Evolutionary conservation across 768 basidiomycete species (phyloP).

Genomic region (Asterophora lycoperdoides): DNA sequence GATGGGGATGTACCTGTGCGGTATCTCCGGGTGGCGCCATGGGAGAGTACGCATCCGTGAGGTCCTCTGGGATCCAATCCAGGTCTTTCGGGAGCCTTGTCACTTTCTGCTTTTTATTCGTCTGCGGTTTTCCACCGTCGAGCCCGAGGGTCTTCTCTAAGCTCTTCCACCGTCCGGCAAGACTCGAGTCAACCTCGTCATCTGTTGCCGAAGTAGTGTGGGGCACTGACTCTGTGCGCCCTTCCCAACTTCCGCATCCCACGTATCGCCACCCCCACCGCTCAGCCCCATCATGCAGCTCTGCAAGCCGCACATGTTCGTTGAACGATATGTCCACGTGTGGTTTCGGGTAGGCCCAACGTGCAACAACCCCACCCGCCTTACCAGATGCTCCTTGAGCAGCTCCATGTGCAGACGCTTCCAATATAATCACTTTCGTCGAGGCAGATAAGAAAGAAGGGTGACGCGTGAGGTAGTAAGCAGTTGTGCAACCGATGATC

Average conservation of each 20-base stretch:
- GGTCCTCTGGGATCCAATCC: conserved; percentile 49
- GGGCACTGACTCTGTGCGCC: conserved; percentile 41
- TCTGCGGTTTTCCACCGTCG: conserved; percentile 22
- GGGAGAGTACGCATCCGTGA: conserved; percentile 57
- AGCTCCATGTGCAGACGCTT: conserved; percentile 61
- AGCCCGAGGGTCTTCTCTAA: conserved; percentile 55
- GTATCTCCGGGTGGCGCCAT: conserved; percentile 58
- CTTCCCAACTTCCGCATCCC: conserved; percentile 69
- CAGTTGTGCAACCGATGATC: conserved; percentile 80
- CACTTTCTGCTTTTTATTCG: conserved; percentile 16
- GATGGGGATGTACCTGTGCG: conserved; percentile 74
- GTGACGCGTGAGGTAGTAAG: conserved; percentile 71
- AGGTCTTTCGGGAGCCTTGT: conserved; percentile 48
- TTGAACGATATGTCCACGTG: conserved; percentile 67
- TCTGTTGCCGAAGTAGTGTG: conserved; percentile 20
- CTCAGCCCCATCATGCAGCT: conserved; percentile 60
- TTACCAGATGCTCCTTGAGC: conserved; percentile 85
- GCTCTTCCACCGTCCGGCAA: conserved; percentile 29
- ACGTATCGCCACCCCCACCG: conserved; percentile 86
- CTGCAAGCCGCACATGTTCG: conserved; percentile 71
- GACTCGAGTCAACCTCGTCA: conserved; percentile 23
- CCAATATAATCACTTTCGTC: conserved; percentile 56
- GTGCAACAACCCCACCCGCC: conserved; percentile 80
- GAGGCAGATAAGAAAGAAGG: conserved; percentile 37
- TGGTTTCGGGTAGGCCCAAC: conserved; percentile 77